Conservation (phyloP, 2,329 filamentous ascomycete species). For the Diaporthe sp. region DNA sequence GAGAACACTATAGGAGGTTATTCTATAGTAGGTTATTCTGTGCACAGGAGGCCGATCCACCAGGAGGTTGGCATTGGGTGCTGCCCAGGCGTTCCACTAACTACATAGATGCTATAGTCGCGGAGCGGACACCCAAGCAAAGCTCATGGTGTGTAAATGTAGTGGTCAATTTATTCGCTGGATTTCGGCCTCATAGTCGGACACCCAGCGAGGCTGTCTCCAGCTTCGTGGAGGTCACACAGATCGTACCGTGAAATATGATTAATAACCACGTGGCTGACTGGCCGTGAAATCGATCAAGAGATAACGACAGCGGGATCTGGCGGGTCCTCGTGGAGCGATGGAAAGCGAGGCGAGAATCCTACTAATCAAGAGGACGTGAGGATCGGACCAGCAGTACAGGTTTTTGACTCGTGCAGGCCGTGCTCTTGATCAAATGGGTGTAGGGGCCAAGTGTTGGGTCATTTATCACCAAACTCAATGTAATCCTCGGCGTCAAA, state of each 20-base stretch:
- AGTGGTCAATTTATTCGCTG: neutral
- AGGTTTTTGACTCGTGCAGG: neutral
- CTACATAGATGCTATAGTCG: too few species aligned
- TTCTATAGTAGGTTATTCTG: too few species aligned
- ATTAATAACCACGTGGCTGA: neutral
- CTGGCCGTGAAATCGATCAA: neutral
- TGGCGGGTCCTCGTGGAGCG: neutral
- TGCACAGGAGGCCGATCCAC: too few species aligned
- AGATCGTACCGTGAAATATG: neutral
- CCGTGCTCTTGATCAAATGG: neutral
- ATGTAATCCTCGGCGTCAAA: constrained; percentile 2
- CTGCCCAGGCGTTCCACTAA: too few species aligned
- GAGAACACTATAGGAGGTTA: too few species aligned
- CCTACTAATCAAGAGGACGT: constrained; percentile 1
- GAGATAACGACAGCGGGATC: neutral
- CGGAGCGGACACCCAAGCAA: too few species aligned
- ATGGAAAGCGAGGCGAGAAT: constrained; percentile 18
- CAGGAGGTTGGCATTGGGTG: too few species aligned
- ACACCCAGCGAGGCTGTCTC: neutral
- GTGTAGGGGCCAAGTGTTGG: constrained; percentile 14
- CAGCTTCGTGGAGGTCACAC: neutral
- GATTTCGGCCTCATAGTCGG: neutral
- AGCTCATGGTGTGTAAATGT: too few species aligned
- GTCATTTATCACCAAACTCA: constrained; percentile 5
- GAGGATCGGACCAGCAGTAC: neutral